Conservation (phyloP, 495 filamentous ascomycete genomes). For the Daldinia vernicosa region DNA sequence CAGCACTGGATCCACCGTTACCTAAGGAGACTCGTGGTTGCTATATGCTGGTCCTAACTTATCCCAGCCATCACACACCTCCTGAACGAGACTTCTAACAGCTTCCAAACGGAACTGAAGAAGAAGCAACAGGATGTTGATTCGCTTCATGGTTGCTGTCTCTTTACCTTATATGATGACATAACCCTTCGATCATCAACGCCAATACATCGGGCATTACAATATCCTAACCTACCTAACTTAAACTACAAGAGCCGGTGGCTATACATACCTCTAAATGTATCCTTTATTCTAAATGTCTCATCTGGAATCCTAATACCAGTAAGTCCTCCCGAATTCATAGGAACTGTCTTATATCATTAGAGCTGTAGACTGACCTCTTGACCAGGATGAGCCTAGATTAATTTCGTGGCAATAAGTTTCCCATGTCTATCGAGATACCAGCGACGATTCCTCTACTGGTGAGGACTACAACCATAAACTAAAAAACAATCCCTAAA, state of each 20-base stretch:
- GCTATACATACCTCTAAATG: too few relatives aligned
- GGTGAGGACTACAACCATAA: neutral
- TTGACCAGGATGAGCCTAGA: neutral
- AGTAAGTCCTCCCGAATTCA: neutral
- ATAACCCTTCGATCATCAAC: too few relatives aligned
- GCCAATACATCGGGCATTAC: too few relatives aligned
- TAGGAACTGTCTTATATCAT: neutral
- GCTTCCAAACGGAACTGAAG: constrained; percentile 77
- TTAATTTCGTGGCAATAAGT: too few relatives aligned
- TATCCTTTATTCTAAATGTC: too few relatives aligned
- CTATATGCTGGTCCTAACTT: constrained; percentile 15
- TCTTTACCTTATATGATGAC: too few relatives aligned
- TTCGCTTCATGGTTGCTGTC: constrained; percentile 65
- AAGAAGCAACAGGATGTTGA: constrained; percentile 85
- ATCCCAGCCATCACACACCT: constrained; percentile 73
- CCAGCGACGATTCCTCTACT: neutral
- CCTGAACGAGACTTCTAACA: constrained; percentile 74
- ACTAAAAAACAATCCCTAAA: neutral
- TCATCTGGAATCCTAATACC: too few relatives aligned
- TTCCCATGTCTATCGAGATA: neutral
- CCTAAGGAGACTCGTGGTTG: too few relatives aligned
- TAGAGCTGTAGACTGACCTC: neutral
- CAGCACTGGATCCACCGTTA: too few relatives aligned
- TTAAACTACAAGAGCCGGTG: too few relatives aligned
- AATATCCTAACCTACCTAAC: too few relatives aligned